Evolutionary conservation across 2,329 filamentous ascomycete genomes (phyloP), one percentile per base, ranked within the genome.

Genomic region (Colletotrichum orbiculare): DNA sequence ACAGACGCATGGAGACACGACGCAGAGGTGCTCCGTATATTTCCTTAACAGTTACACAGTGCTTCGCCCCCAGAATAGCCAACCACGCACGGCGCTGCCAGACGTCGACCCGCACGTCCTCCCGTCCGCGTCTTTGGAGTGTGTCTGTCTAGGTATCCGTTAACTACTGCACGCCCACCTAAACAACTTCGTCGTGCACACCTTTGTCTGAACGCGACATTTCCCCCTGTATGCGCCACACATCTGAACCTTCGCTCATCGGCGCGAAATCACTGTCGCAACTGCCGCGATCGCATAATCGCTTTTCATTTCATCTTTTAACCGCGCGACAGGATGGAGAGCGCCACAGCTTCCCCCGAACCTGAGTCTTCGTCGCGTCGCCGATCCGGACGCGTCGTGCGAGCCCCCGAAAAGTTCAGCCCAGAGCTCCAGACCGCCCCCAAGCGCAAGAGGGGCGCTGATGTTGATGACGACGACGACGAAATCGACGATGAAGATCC

Each of bases 351-450:
- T 69, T 84, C 85, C 54, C 82, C 84, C 67, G 82, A 84, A 60
- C 79, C 80, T 67, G 81, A 83, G 67, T 77, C 80, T 65, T 81
- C 82, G 73, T 81, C 83, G 78, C 84, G 85, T 82, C 89, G 89
- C 76, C 87, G 88, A 69, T 91, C 89, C 42, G 87, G 88, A 87
- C 88, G 88, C 86, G 87, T 88, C 80, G 83, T 87, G 67, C 86
- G 81, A 73, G 82, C 81, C 41, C 87, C 87, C 49, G 76, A 83
- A 73, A 89, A 89, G 75, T 90, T 87, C 77, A 80, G 80, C 62
- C 83, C 86, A 59, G 84, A 89, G 66, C 78, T 81, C 69, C 73
- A 79, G 58, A 71, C 77, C 49, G 79, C 80, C 46, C 73, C 82
- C 54, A 90, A 89, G 77, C 84, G 88, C 75, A 90, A 90, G 78